A percentile compares a stretch with the other conserved stretches of the same genome.
Evolutionary conservation across 78 protist genomes (phyloP).

Genomic region (Dictyostelium brefeldianum): DNA sequence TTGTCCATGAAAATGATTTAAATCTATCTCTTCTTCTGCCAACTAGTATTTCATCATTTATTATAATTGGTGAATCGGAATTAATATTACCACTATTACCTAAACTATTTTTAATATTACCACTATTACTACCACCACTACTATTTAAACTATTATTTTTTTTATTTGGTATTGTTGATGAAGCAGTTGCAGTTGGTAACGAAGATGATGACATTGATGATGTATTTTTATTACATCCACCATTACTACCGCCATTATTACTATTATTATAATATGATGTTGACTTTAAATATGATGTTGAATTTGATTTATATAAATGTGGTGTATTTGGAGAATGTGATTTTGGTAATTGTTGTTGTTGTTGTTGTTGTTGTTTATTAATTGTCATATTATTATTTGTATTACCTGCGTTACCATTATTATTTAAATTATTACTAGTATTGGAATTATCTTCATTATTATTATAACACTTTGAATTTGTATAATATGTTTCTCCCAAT

Average conservation of each 20-base stretch:
- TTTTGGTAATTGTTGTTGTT: neutral
- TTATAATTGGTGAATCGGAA: neutral
- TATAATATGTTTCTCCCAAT: neutral
- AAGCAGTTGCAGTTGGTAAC: no score
- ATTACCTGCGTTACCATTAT: neutral
- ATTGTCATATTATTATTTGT: neutral
- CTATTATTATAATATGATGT: neutral
- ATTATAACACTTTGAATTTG: neutral
- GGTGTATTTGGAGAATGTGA: conserved; percentile 10
- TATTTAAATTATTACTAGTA: neutral
- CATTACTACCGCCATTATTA: neutral
- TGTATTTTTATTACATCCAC: neutral
- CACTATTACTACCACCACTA: neutral
- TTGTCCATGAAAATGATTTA: conserved; percentile 72
- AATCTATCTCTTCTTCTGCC: conserved; percentile 49
- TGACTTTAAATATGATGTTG: conserved; percentile 23
- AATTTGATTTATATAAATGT: conserved; percentile 18
- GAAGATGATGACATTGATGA: neutral
- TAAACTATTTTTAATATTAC: conserved; percentile 16
- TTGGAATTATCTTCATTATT: neutral
- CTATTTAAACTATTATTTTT: neutral
- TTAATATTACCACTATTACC: neutral
- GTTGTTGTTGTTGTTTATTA: neutral
- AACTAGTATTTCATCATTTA: neutral
- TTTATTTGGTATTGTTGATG: no score